A percentile compares a stretch with the other conserved stretches of the same genome.
These are phyloP conservation scores for Cucumis sativus DNA, from an alignment of 306 rosid species.

Conservation along the genomic window DNA sequence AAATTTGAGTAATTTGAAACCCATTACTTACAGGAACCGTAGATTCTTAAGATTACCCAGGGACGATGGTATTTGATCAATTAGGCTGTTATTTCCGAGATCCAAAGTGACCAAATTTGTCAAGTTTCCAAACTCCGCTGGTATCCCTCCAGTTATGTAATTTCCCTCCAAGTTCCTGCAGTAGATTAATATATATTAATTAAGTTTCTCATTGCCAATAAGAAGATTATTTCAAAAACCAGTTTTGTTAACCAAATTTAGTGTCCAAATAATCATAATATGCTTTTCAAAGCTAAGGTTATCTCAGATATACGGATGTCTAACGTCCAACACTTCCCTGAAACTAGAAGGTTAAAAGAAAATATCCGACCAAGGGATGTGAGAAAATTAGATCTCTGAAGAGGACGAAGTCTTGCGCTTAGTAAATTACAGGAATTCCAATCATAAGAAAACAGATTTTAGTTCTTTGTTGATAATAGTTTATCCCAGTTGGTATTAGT, in stretches of 20 bases:
- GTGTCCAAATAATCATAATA: neutral
- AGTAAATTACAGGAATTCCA: neutral
- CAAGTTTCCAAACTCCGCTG: constrained; percentile 65
- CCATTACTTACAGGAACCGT: constrained; percentile 73
- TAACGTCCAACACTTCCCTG: neutral
- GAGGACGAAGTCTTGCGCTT: neutral
- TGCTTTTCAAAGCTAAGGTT: neutral
- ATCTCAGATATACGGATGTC: neutral
- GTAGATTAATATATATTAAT: constrained; percentile 13
- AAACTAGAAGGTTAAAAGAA: neutral
- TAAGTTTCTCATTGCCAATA: neutral
- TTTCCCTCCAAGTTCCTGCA: constrained; percentile 80
- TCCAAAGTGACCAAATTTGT: constrained; percentile 60
- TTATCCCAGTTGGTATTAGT: neutral
- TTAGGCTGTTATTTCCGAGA: constrained; percentile 58
- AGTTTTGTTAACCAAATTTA: neutral
- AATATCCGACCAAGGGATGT: neutral
- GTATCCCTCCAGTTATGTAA: constrained; percentile 61
- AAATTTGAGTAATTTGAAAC: constrained; percentile 25
- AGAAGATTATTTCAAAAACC: neutral
- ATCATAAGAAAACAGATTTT: neutral
- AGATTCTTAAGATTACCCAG: constrained; percentile 67
- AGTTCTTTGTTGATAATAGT: neutral
- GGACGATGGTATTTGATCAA: constrained; percentile 72
- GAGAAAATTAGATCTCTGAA: neutral